These are phyloP conservation scores for Blastocystis sp. DNA, from an alignment of 352 stramenopile species.

Conservation along the genomic window DNA sequence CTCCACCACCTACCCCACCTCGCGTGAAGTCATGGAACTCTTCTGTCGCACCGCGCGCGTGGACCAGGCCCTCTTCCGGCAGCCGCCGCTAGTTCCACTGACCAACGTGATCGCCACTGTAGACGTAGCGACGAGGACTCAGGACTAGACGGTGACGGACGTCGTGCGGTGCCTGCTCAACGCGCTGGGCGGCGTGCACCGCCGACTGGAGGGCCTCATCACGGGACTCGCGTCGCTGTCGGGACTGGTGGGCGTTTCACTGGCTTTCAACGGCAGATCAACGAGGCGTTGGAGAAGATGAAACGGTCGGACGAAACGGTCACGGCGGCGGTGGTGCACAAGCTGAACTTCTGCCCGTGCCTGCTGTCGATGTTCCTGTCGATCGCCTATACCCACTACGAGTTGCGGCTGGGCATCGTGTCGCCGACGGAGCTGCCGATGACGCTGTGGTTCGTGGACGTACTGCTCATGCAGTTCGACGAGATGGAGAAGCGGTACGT, in stretches of 20 bases:
- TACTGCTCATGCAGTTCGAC: background rate
- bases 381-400: conserved; percentile 4
- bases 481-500: conserved; percentile 20
- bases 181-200: conserved; percentile 4
- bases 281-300: background rate
- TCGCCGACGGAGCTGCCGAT: conserved; percentile 5
- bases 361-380: conserved; percentile 23
- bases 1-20: background rate
- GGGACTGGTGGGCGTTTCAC: background rate
- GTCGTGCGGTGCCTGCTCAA: background rate
- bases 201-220: background rate
- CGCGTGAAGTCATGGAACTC: conserved; percentile 11
- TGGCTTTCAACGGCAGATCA: background rate
- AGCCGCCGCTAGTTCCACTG: background rate
- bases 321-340: conserved; percentile 12
- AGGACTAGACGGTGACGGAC: background rate
- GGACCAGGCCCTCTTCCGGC: background rate
- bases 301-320: background rate
- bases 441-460: conserved; percentile 45
- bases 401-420: conserved; percentile 37
- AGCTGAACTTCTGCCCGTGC: conserved; percentile 50
- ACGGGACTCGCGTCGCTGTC: background rate
- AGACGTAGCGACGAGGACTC: background rate
- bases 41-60: background rate
- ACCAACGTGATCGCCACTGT: background rate